Evolutionary conservation across 768 basidiomycete genomes (phyloP).

Genomic region (Leucocoprinus leucothites): DNA sequence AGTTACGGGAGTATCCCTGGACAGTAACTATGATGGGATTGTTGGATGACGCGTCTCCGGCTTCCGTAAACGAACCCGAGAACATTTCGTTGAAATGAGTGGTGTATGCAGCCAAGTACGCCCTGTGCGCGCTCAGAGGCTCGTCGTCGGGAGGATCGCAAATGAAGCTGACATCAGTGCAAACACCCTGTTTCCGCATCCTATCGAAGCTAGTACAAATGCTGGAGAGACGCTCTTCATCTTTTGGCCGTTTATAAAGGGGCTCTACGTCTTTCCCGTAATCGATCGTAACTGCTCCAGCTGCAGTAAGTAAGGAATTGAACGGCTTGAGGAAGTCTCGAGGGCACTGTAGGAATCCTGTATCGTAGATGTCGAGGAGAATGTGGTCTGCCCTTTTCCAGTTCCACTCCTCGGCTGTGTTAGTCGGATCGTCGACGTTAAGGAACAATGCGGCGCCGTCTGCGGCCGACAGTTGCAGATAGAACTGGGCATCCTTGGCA

Average conservation of each 20-base stretch:
- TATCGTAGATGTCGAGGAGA: slow-evolving; percentile 33
- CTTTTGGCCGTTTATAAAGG: slow-evolving; percentile 11
- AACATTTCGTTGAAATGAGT: slow-evolving; percentile 29
- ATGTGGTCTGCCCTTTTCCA: slow-evolving; percentile 39
- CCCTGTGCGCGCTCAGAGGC: slow-evolving; percentile 31
- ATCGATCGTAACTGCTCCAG: slow-evolving; percentile 28
- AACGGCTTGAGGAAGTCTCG: slow-evolving; percentile 31
- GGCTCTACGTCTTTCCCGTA: slow-evolving; percentile 15
- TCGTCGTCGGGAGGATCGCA: slow-evolving; percentile 18
- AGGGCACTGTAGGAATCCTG: slow-evolving; percentile 26
- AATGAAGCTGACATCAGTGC: slow-evolving; percentile 37
- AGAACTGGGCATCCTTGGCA: slow-evolving; percentile 14
- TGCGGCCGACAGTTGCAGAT: slow-evolving; percentile 19
- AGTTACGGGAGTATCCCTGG: slow-evolving; percentile 16
- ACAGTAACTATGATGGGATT: slow-evolving; percentile 14
- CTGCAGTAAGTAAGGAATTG: slow-evolving; percentile 26
- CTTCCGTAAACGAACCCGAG: slow-evolving; percentile 22
- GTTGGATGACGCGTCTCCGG: slow-evolving; percentile 13
- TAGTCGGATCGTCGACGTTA: slow-evolving; percentile 38
- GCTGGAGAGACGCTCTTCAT: slow-evolving; percentile 13
- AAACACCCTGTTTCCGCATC: slow-evolving; percentile 26
- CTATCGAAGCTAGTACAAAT: slow-evolving; percentile 28
- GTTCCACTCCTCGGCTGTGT: slow-evolving; percentile 27
- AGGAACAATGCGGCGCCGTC: slow-evolving; percentile 33
- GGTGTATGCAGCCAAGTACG: slow-evolving; percentile 33